A percentile compares a stretch with the other conserved stretches of the same genome.
Evolutionary conservation across 495 filamentous ascomycete genomes (phyloP).

Genomic region (Penicillium ochrochloron): DNA sequence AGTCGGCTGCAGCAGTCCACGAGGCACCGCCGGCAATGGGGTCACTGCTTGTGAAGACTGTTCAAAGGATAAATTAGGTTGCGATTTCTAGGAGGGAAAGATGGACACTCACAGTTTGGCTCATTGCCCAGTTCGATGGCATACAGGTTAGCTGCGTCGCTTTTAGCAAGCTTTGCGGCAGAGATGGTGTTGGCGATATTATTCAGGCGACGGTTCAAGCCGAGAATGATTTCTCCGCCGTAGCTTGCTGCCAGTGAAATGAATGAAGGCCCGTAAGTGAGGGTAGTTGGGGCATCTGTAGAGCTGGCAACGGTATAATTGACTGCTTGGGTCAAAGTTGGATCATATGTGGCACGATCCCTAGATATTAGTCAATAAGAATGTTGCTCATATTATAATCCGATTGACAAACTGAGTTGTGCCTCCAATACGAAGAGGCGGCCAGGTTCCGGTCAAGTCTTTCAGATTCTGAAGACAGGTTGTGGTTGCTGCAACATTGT

Average conservation of each 20-base stretch:
- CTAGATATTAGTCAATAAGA: slow-evolving; percentile 11
- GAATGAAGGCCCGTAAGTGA: slow-evolving; percentile 62
- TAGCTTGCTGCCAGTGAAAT: slow-evolving; percentile 57
- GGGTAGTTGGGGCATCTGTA: slow-evolving; percentile 54
- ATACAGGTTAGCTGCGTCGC: slow-evolving; percentile 53
- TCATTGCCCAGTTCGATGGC: slow-evolving; percentile 67
- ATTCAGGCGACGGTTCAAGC: slow-evolving; percentile 61
- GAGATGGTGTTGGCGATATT: slow-evolving; percentile 59
- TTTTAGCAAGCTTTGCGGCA: slow-evolving; percentile 53
- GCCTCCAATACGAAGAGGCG: slow-evolving; percentile 62
- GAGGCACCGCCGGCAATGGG: slow-evolving; percentile 55
- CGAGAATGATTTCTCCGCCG: slow-evolving; percentile 56
- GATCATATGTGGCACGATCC: slow-evolving; percentile 60
- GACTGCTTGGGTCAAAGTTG: slow-evolving; percentile 53
- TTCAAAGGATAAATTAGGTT: background rate
- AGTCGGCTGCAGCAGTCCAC: slow-evolving; percentile 59
- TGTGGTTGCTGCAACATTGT: slow-evolving; percentile 55
- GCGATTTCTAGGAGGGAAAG: background rate
- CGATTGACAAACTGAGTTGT: slow-evolving; percentile 52
- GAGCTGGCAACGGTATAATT: slow-evolving; percentile 59
- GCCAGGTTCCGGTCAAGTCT: slow-evolving; percentile 57
- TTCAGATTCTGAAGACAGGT: slow-evolving; percentile 61
- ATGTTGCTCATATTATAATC: no score
- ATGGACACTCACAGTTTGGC: slow-evolving; percentile 56
- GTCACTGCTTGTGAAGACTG: slow-evolving; percentile 33